Base-by-base conservation (phyloP, 768 basidiomycete species). In the Leccinum uliginosum region DNA sequence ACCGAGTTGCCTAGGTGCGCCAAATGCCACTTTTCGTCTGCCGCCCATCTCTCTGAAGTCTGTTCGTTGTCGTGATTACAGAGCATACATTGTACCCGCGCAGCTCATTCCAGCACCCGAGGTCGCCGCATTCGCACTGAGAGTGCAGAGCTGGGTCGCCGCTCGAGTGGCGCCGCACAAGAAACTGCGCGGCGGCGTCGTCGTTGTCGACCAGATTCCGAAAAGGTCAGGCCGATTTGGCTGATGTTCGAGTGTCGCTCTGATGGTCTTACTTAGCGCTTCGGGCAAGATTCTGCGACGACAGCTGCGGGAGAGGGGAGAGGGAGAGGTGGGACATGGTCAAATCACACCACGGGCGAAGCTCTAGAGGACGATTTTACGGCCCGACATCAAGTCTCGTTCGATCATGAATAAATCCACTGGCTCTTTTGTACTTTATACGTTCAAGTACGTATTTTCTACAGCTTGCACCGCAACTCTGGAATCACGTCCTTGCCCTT, bases 221-320 rank as follows among this genome's bases (percentile, higher is more conserved):
- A 71, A 73, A 53, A 71, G 71, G 71, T 68, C n/a, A 43, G 32
- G 5, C 1, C 19, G 19, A 48, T 32, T 50, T 27, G 21, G n/a
- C 19, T 21, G 29, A 21, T 50, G 19, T 6, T 27, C 6, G 7
- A 32, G 2, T 11, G 12, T 34, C 19, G 21, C 15, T 12, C 21
- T 50, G 21, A 50, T 15, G 2, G 21, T 23, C 14, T 23, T 3
- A 5, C 21, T 6, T 19, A 50, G 91, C 62, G 84, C 91, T 30
- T 82, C 91, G 53, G 93, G 93, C 3, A 95, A 96, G 73, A 97
- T 97, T 64, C 71, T 95, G 30, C 79, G 92, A 46, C 81, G 89
- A 24, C 82, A 92, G 60, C 75, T 95, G 44, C 80, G 90, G 11
- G 88, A 86, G 4, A 71, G 76, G 47, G 88, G 86, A 0, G 84